These are phyloP conservation scores for Luffa aegyptiaca DNA, from an alignment of 306 rosid genomes.

Conservation along the genomic window DNA sequence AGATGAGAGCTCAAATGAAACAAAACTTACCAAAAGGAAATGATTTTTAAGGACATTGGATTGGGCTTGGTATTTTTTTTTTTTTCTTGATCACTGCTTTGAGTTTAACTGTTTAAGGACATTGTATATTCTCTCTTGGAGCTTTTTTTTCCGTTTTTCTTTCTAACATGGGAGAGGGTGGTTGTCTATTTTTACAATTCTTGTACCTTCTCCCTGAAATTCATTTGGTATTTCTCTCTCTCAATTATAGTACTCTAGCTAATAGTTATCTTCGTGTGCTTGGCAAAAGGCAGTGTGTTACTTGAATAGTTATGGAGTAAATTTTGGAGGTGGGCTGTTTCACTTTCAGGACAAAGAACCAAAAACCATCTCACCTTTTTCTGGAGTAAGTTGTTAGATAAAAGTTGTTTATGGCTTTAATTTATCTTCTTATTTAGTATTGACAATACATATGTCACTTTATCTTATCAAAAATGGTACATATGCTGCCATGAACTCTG, in stretches of 20 bases:
- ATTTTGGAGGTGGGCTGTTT: conserved; percentile 77
- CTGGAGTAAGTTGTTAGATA: conserved; percentile 53
- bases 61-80: no score
- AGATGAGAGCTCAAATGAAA: no score
- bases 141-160: not conserved
- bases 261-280: conserved; percentile 17
- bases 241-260: conserved; percentile 9
- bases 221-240: not conserved
- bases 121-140: not conserved
- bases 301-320: conserved; percentile 52
- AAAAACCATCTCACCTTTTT: conserved; percentile 38
- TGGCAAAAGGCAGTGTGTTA: conserved; percentile 80
- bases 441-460: not conserved
- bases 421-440: not conserved
- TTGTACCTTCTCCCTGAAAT: not conserved
- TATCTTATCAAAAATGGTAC: not conserved
- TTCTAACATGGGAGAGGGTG: not conserved
- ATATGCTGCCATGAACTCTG: not conserved
- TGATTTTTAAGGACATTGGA: no score
- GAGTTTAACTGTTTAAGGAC: no score
- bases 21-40: no score
- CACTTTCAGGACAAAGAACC: conserved; percentile 81
- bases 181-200: not conserved
- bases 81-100: no score
- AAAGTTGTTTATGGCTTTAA: not conserved